A percentile compares a stretch with the other conserved stretches of the same genome.
These are phyloP conservation scores for Schwanniomyces polymorphus DNA, from an alignment of 805 yeast species.

Conservation along the genomic window DNA sequence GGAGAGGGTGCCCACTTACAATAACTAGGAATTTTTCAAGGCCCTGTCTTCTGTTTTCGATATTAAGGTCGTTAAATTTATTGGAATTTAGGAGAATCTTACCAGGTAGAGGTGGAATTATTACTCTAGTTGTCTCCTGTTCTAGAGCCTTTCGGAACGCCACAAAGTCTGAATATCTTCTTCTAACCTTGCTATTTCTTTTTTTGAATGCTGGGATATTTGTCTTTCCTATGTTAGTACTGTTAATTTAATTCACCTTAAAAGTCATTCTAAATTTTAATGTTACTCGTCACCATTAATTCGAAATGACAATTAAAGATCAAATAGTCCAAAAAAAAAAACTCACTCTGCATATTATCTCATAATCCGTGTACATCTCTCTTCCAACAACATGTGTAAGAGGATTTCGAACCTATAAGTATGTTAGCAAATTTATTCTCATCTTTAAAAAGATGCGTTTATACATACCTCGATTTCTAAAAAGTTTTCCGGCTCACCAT, in stretches of 20 bases:
- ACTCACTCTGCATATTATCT: slow-evolving; percentile 67
- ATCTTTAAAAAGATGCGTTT: background rate
- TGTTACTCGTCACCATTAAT: background rate
- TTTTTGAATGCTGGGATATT: slow-evolving; percentile 85
- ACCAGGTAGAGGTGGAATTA: slow-evolving; percentile 90
- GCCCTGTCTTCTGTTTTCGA: slow-evolving; percentile 81
- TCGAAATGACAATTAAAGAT: background rate
- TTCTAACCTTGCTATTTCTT: slow-evolving; percentile 64
- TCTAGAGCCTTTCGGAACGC: slow-evolving; percentile 71
- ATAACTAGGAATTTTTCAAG: slow-evolving; percentile 72
- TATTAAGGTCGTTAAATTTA: slow-evolving; percentile 77
- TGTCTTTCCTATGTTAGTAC: slow-evolving; percentile 41
- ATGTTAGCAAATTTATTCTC: slow-evolving; percentile 16
- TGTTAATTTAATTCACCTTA: background rate
- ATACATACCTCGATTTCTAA: slow-evolving; percentile 78
- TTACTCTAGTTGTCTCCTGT: slow-evolving; percentile 73
- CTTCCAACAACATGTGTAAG: slow-evolving; percentile 68
- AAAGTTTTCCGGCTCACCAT: slow-evolving; percentile 93
- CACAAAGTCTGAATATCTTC: slow-evolving; percentile 91
- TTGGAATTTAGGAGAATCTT: slow-evolving; percentile 66
- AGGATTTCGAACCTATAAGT: slow-evolving; percentile 56
- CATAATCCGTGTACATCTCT: slow-evolving; percentile 87
- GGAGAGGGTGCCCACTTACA: slow-evolving; percentile 90
- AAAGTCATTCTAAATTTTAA: background rate
- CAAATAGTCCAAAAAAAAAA: too few species aligned